Percentiles rank a stretch among this genome's conserved stretches.
These are phyloP conservation scores for Jasminum sambac DNA, from an alignment of 257 asterid genomes.

Conservation along the genomic window DNA sequence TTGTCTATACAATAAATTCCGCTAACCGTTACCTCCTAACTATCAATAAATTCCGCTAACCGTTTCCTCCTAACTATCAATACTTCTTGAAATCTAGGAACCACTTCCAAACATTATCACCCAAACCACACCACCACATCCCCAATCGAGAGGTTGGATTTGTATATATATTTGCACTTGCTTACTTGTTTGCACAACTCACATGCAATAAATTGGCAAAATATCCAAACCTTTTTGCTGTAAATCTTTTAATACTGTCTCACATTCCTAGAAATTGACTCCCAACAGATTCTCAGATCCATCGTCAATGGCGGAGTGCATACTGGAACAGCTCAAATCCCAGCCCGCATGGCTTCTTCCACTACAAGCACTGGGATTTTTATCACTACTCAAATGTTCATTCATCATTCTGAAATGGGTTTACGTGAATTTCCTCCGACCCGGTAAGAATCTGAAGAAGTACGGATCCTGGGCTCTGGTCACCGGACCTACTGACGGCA, in stretches of 20 bases:
- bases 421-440: slow-evolving; percentile 77
- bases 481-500: slow-evolving; percentile 97
- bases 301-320: slow-evolving; percentile 56
- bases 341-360: slow-evolving; percentile 74
- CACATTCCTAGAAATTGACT: slow-evolving; percentile 1
- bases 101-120: too few species aligned
- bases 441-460: slow-evolving; percentile 80
- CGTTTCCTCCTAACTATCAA: slow-evolving; percentile 23
- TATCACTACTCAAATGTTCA: slow-evolving; percentile 42
- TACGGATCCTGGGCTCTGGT: slow-evolving; percentile 96
- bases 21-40: slow-evolving; percentile 36
- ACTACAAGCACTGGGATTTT: slow-evolving; percentile 47
- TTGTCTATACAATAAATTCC: slow-evolving; percentile 7
- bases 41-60: slow-evolving; percentile 31
- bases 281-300: slow-evolving; percentile 12
- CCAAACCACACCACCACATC: not conserved
- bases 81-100: not conserved
- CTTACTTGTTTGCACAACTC: not conserved
- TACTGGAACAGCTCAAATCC: slow-evolving; percentile 64
- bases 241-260: not conserved
- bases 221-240: not conserved
- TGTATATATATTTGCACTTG: not conserved
- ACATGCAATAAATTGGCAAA: not conserved
- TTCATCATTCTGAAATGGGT: slow-evolving; percentile 55
- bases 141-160: not conserved